Base-by-base conservation (phyloP, 1,139 yeast species). In the Saccharomyces hybrid region DNA sequence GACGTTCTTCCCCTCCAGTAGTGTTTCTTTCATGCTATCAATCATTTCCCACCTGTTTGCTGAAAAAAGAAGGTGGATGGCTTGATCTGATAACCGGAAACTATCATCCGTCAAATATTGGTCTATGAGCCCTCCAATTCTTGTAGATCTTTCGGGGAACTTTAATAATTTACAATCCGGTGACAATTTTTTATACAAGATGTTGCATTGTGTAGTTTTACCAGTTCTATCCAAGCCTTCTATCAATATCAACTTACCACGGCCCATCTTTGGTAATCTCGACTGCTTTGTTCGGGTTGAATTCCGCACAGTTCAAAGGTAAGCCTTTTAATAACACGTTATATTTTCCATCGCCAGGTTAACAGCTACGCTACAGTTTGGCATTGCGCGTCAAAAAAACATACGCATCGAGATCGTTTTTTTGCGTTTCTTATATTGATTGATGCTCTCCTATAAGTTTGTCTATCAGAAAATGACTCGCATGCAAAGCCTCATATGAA, bases 161-260 rank as follows among this genome's bases (percentile, higher is more conserved):
- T 88, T 89, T 59, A 87, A 63, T 14, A 44, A 38, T 11, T 44
- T 14, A 16, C 32, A n/a, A 3, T 21, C 19, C 2, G 79, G 80
- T 14, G 73, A 56, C 8, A 88, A 71, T 14, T 64, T 65, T 2
- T 72, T 66, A 1, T 73, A 65, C 3, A 88, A 72, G 4, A 72
- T 63, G 2, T 72, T 73, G 2, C 93, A 85, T 69, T 95, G 99
- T 0, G 98, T 90, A 1, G 97, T 82, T 68, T 95, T 95, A 0
- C 99, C 99, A 0, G 98, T 86, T 53, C 99, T 75, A 67, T 95
- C 99, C 1, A 93, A 79, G 0, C 99, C 99, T 71, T 95, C 99
- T 4, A 95, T 78, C 5, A 89, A 79, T 27, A 95, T 85, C 51
- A 95, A 74, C 51, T 78, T 78, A 2, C 97, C 97, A 27, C 32